Evolutionary conservation across 163 green algal species (phyloP).

Genomic region (Trebouxia gelatinosa): DNA sequence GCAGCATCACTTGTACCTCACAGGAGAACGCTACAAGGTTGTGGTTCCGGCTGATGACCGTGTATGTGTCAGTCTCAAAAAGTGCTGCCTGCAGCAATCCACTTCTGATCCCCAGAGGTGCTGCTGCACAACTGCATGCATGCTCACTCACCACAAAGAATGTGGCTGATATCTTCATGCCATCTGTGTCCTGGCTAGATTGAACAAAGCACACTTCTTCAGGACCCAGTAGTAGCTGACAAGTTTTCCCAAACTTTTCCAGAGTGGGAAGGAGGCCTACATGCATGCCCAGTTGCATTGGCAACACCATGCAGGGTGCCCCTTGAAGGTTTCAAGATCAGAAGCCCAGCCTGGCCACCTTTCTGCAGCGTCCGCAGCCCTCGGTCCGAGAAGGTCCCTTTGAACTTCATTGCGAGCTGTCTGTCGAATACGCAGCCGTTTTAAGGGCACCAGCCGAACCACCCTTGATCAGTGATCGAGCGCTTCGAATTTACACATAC

Average conservation of each 20-base stretch:
- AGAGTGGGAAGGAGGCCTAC: constrained; percentile 77
- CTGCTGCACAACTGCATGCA: no score
- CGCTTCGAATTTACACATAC: no score
- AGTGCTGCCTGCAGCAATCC: constrained; percentile 60
- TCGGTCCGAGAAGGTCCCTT: constrained; percentile 53
- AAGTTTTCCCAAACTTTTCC: constrained; percentile 85
- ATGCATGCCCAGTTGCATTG: not conserved
- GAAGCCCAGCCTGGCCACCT: constrained; percentile 31
- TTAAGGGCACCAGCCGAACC: no score
- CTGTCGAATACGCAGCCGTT: no score
- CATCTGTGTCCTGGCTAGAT: constrained; percentile 67
- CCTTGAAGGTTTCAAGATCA: not conserved
- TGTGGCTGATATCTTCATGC: constrained; percentile 58
- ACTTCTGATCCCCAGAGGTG: no score
- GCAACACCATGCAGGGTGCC: not conserved
- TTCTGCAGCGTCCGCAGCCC: constrained; percentile 56
- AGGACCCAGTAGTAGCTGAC: constrained; percentile 63
- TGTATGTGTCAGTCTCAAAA: constrained; percentile 59
- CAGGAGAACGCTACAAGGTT: constrained; percentile 77
- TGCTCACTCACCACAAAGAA: not conserved
- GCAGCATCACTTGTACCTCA: constrained; percentile 65
- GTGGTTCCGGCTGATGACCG: constrained; percentile 56
- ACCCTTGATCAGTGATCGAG: no score
- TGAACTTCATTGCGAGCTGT: constrained; percentile 71
- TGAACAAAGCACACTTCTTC: constrained; percentile 77